Conservation (phyloP, 2,329 filamentous ascomycete species). For the Leptodontidium sp. region DNA sequence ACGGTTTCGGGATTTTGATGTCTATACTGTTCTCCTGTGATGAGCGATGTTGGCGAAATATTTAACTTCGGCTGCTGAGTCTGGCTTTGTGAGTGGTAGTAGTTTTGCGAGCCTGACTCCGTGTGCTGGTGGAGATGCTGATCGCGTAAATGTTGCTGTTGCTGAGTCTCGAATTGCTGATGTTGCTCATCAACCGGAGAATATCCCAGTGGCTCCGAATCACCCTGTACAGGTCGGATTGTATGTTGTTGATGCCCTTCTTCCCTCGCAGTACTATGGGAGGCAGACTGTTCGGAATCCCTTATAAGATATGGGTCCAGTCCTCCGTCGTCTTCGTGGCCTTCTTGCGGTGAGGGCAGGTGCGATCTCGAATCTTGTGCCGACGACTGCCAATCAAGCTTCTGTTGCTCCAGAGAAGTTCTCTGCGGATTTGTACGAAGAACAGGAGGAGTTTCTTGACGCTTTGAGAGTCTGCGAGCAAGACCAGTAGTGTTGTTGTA, state of each 20-base stretch:
- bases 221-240: constrained; percentile 41
- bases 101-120: constrained; percentile 40
- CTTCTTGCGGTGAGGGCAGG: constrained; percentile 45
- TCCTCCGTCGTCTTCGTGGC: constrained; percentile 39
- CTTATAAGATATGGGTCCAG: constrained; percentile 45
- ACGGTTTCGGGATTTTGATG: constrained; percentile 64
- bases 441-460: constrained; percentile 55
- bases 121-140: constrained; percentile 41
- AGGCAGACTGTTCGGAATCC: constrained; percentile 32
- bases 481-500: constrained; percentile 61
- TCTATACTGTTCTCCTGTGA: constrained; percentile 48
- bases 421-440: constrained; percentile 53
- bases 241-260: constrained; percentile 38
- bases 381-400: constrained; percentile 46
- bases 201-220: constrained; percentile 37
- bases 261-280: constrained; percentile 31
- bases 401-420: constrained; percentile 51
- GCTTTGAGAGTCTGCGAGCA: constrained; percentile 64
- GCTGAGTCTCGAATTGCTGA: constrained; percentile 42
- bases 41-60: constrained; percentile 45
- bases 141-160: constrained; percentile 35
- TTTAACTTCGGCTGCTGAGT: constrained; percentile 44
- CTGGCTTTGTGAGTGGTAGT: constrained; percentile 40
- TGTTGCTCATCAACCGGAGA: constrained; percentile 45
- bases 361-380: constrained; percentile 44